Conservation (phyloP, 805 yeast genomes). For the Lachancea meyersii region DNA sequence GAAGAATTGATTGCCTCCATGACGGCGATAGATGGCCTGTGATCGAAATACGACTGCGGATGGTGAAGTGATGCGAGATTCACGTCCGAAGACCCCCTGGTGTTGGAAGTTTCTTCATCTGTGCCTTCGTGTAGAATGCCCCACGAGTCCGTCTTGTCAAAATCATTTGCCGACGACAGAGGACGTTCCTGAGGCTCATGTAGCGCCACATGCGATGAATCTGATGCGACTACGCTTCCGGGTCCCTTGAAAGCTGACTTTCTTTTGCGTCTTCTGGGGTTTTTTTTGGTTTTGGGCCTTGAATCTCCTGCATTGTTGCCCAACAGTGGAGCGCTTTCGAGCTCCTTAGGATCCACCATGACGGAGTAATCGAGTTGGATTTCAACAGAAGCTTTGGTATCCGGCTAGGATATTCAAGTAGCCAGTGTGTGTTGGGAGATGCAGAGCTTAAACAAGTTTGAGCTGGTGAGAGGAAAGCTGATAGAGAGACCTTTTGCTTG, state of each 20-base stretch:
- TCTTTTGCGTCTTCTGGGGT: conserved; percentile 7
- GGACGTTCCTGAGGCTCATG: not conserved
- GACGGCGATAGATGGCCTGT: conserved; percentile 12
- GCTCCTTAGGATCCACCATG: conserved; percentile 5
- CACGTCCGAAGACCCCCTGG: conserved; percentile 7
- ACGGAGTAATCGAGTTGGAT: too few species aligned
- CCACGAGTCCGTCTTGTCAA: conserved; percentile 31
- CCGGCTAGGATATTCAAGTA: too few species aligned
- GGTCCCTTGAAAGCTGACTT: conserved; percentile 11
- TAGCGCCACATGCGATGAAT: not conserved
- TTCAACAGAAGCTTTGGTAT: too few species aligned
- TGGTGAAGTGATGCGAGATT: conserved; percentile 3
- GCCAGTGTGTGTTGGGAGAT: too few species aligned
- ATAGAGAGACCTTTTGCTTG: too few species aligned
- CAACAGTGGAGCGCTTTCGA: conserved; percentile 8
- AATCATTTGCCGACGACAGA: conserved; percentile 18
- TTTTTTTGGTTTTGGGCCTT: conserved; percentile 4
- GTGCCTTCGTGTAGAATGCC: conserved; percentile 29
- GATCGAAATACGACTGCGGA: conserved; percentile 12
- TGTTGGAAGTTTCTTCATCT: conserved; percentile 7
- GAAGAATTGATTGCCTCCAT: conserved; percentile 10
- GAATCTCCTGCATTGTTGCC: conserved; percentile 5
- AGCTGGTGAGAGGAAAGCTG: too few species aligned
- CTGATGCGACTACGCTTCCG: not conserved
- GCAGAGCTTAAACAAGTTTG: too few species aligned